phyloP scores from a whole-genome alignment of 148 eudicot species.

The Camellia granthamiana region DNA sequence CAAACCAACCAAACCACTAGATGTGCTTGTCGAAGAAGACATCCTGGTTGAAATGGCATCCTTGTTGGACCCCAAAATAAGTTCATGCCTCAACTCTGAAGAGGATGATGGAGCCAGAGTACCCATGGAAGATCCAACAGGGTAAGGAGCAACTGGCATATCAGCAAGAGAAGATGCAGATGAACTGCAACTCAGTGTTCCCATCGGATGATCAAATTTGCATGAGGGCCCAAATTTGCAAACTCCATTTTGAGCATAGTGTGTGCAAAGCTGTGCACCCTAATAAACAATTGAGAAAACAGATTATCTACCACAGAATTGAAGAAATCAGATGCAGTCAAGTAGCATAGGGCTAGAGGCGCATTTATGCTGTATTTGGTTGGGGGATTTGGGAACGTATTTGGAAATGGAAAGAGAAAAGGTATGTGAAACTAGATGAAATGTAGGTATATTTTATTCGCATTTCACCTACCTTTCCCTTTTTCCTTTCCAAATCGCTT shows the following conservation, averaged over 20 bases:
- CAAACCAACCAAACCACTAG: constrained; percentile 63
- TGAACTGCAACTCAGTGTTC: constrained; percentile 78
- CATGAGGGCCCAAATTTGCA: constrained; percentile 68
- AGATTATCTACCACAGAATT: neutral
- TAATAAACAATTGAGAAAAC: constrained; percentile 21
- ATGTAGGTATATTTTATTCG: too few relatives aligned
- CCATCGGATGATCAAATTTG: constrained; percentile 74
- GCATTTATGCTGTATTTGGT: neutral
- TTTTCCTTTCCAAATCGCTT: too few relatives aligned
- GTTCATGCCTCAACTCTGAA: constrained; percentile 65
- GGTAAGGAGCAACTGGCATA: constrained; percentile 95
- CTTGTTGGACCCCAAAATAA: constrained; percentile 41
- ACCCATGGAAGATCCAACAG: constrained; percentile 67
- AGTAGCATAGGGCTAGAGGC: neutral
- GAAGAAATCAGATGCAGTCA: neutral
- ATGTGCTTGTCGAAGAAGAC: constrained; percentile 42
- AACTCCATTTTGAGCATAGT: constrained; percentile 67
- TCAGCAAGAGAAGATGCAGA: constrained; percentile 94
- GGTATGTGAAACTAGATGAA: too few relatives aligned
- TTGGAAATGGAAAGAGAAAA: too few relatives aligned
- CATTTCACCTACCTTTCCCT: too few relatives aligned
- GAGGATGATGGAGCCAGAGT: constrained; percentile 88
- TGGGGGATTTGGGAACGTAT: too few relatives aligned
- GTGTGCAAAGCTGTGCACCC: constrained; percentile 85
- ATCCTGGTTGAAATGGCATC: constrained; percentile 41